Evolutionary conservation across 2,329 filamentous ascomycete species (phyloP), one percentile per base, ranked within the genome.

Genomic region (Nothophoma quercina): DNA sequence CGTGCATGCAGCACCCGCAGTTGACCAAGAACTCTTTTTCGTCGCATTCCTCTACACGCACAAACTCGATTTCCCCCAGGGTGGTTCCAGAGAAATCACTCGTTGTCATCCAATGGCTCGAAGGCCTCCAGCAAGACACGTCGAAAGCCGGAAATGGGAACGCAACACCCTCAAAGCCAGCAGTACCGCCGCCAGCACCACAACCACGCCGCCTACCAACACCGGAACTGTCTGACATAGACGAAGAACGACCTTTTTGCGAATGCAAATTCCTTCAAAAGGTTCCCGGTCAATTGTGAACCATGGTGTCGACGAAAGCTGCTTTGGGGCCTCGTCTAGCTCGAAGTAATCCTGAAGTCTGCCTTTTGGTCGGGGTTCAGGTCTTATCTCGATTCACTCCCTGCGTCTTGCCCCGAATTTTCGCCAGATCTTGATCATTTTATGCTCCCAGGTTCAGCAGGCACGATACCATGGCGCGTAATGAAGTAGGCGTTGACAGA

Each of bases 161-260:
- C 32, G 13, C 7, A 23, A n/a, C 51, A 2, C 28, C 19, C 10
- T 47, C 39, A 18, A 34, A 29, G 7, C 22, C 56, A 2, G 40
- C 48, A 3, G 64, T 51, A n/a, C 63, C 68, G 26, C 73, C 73
- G 7, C 59, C 63, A 12, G 70, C 70, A n/a, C 71, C 73, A 19
- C 65, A 60, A 32, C 44, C 68, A 23, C 44, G 38, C 15, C 62
- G 71, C n/a, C 49, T 75, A 29, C 40, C 67, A 16, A 70, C 72
- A 18, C 73, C 72, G 39, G 72, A 75, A 4, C 41, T 76, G 9
- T 50, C 61, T 3, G 63, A 68, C 7, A 19, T 72, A 9, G 33
- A 51, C 2, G 64, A 65, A 2, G 64, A 63, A 15, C 40, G 43
- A 4, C 51, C 57, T 2, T 76, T 76, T 35, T 76, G 73, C 46